Evolutionary conservation across 441 rosid genomes (phyloP).

Genomic region (Arabidopsis lyrata): DNA sequence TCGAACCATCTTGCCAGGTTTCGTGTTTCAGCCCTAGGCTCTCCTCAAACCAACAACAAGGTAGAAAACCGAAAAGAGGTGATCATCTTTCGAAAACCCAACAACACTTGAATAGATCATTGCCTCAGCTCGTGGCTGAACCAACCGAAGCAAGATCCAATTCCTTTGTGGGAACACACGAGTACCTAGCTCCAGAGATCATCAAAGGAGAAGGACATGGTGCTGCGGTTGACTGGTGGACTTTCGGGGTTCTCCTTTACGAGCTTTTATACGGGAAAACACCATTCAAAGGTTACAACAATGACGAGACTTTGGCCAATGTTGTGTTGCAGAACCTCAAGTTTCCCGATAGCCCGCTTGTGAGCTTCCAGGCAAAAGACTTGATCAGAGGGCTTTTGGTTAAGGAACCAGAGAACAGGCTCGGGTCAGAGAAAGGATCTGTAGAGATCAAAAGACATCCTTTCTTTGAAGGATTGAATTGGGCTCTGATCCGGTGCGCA

Average conservation of each 20-base stretch:
- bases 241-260: constrained; percentile 59
- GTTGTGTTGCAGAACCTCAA: constrained; percentile 60
- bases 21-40: constrained; percentile 50
- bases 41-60: constrained; percentile 46
- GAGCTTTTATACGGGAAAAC: constrained; percentile 63
- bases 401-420: constrained; percentile 59
- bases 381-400: constrained; percentile 57
- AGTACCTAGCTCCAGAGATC: constrained; percentile 69
- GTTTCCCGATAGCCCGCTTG: constrained; percentile 59
- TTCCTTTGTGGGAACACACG: constrained; percentile 73
- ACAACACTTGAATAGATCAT: constrained; percentile 40
- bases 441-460: constrained; percentile 59
- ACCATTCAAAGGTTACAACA: constrained; percentile 63
- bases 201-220: constrained; percentile 71
- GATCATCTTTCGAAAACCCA: constrained; percentile 43
- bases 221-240: constrained; percentile 76
- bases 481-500: constrained; percentile 64
- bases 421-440: constrained; percentile 62
- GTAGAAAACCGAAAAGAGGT: constrained; percentile 37
- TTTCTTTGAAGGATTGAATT: constrained; percentile 59
- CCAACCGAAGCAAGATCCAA: constrained; percentile 64
- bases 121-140: constrained; percentile 61
- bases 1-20: constrained; percentile 50
- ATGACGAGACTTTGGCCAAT: constrained; percentile 59
- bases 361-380: constrained; percentile 56